Evolutionary conservation across 2,329 filamentous ascomycete genomes (phyloP).

Genomic region (Talaromyces sp.): DNA sequence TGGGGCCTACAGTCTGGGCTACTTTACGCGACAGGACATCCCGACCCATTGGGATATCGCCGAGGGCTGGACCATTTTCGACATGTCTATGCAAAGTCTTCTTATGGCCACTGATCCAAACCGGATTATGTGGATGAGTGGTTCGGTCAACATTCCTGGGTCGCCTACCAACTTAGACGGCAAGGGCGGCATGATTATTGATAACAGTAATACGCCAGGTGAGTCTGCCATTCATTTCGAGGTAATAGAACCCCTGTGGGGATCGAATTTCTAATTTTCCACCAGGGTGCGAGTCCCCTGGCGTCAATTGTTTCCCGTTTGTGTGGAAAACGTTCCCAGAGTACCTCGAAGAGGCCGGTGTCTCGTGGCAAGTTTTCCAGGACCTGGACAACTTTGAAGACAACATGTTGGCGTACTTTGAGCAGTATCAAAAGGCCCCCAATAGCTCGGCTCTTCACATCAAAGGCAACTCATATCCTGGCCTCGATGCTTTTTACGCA

Average conservation of each 20-base stretch:
- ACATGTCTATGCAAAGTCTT: neutral
- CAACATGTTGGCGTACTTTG: constrained; percentile 51
- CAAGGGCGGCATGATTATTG: neutral
- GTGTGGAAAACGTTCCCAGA: constrained; percentile 52
- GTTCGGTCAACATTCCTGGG: neutral
- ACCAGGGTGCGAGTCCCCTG: neutral
- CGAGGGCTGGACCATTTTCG: neutral
- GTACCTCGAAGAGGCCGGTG: constrained; percentile 45
- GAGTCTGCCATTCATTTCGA: neutral
- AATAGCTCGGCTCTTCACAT: constrained; percentile 40
- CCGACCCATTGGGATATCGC: neutral
- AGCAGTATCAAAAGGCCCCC: constrained; percentile 46
- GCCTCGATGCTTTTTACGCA: constrained; percentile 47
- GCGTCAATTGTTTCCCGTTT: constrained; percentile 47
- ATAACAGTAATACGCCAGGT: neutral
- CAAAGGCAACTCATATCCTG: constrained; percentile 44
- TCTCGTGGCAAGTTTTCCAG: constrained; percentile 50
- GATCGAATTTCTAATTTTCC: neutral
- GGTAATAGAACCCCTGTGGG: neutral
- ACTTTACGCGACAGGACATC: neutral
- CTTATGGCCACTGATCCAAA: neutral
- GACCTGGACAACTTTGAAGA: constrained; percentile 51
- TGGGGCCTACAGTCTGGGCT: neutral
- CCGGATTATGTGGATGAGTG: neutral
- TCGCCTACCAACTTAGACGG: neutral